Base-by-base conservation (phyloP, 1,284 basidiomycete genomes). In the Meripilus lineatus region DNA sequence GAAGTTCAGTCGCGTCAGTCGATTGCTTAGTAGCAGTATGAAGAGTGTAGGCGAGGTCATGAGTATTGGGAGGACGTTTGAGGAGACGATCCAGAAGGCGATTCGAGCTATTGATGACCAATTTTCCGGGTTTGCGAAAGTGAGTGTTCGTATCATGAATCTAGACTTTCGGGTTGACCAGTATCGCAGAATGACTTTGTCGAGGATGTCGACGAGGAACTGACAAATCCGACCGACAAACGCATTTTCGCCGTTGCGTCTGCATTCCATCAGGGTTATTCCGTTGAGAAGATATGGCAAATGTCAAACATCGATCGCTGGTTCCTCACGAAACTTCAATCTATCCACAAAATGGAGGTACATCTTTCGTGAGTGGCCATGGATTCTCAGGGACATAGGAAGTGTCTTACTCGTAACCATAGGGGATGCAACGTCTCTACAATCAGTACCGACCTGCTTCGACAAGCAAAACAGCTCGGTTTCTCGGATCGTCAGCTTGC, bases 31-130 rank as follows among this genome's bases (percentile, higher is more conserved):
- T 63, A 91, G 87, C 54, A 91, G 89, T 65, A 97, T 99, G 95
- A 99, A 99, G 81, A 93, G 89, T 59, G 96, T 99, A 5, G 95
- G 95, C 45, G 95, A 99, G 68, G 95, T 99, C 46, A 99, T 99
- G 96, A 91, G 89, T 52, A 98, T 99, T 54, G 96, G 95, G 20
- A 78, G 95, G 54, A 96, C 93, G 10, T 99, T 99, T 58, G 95
- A 98, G 66, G 95, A 99, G 72, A 94, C 92, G 0, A 88, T 98
- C 50, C 95, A 99, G 66, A 98, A 98, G 71, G 95, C 95, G 1
- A 97, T 99, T 52, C 77, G 95, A 32, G 86, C 92, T 14, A 96
- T 99, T 58, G 95, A 99, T 63, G 93, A 95, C 61, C 84, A 85
- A 53, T 97, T 97, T 66, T 70, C 81, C 57, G 95, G 95, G 4